Evolutionary conservation across 805 yeast species (phyloP).

Genomic region (Candida loeiensis): DNA sequence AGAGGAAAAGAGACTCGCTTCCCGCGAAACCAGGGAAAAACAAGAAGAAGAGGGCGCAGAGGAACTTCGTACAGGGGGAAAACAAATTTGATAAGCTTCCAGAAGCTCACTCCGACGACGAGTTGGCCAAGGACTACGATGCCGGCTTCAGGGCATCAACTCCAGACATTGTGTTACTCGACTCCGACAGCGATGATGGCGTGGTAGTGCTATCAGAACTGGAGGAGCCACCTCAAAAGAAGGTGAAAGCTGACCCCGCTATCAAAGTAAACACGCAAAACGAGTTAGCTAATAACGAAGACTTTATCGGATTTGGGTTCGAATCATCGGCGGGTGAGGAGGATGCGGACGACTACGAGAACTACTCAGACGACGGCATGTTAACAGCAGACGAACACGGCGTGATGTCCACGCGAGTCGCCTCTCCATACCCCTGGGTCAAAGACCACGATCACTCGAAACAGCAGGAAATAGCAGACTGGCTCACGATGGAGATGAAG

Average conservation of each 20-base stretch:
- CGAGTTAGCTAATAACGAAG: constrained; percentile 44
- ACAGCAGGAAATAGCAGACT: constrained; percentile 75
- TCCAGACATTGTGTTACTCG: constrained; percentile 29
- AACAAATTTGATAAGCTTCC: constrained; percentile 24
- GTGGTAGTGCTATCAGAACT: constrained; percentile 23
- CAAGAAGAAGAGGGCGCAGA: constrained; percentile 19
- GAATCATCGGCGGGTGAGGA: constrained; percentile 40
- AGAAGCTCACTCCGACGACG: constrained; percentile 23
- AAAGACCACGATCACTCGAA: constrained; percentile 71
- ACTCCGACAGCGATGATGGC: constrained; percentile 21
- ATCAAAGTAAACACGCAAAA: constrained; percentile 18
- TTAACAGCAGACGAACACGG: constrained; percentile 17
- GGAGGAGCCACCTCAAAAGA: constrained; percentile 10
- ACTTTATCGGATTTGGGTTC: constrained; percentile 55
- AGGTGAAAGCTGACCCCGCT: constrained; percentile 8
- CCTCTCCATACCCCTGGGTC: constrained; percentile 66
- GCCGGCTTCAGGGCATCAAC: constrained; percentile 11
- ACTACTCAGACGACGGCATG: constrained; percentile 13
- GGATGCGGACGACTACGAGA: constrained; percentile 34
- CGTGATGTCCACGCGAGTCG: constrained; percentile 15
- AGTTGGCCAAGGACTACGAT: constrained; percentile 21
- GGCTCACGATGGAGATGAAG: constrained; percentile 81
- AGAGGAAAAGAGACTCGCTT: constrained; percentile 11
- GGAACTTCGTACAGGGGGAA: constrained; percentile 17
- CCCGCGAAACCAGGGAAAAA: constrained; percentile 22